Percentiles rank a stretch among this genome's conserved stretches.
Conservation (phyloP, 202 grass and related monocot genomes). For the Schoenoplectus triqueter region DNA sequence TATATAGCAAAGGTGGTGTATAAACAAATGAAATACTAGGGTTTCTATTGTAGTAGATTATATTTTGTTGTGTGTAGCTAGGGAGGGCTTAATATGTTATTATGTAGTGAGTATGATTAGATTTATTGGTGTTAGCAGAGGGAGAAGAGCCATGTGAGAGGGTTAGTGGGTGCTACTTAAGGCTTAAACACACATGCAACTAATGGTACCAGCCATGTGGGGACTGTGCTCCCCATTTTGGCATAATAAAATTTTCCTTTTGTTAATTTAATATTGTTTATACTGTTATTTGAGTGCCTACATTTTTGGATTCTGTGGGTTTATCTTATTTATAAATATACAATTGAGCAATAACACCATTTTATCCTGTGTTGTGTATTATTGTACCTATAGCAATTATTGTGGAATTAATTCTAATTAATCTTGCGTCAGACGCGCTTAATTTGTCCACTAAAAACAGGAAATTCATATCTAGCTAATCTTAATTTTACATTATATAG, state of each 20-base stretch:
- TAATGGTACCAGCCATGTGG: slow-evolving; percentile 45
- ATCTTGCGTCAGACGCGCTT: slow-evolving; percentile 21
- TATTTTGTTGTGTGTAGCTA: slow-evolving; percentile 17
- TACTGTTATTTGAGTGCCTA: slow-evolving; percentile 36
- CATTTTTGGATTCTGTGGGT: slow-evolving; percentile 39
- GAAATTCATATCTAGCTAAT: slow-evolving; percentile 15
- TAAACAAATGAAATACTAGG: slow-evolving; percentile 44
- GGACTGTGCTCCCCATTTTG: slow-evolving; percentile 42
- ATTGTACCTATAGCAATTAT: slow-evolving; percentile 41
- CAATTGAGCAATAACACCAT: slow-evolving; percentile 16
- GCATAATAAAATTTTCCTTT: slow-evolving; percentile 30
- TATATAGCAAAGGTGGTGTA: slow-evolving; percentile 44
- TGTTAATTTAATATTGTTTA: slow-evolving; percentile 1
- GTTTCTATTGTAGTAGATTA: slow-evolving; percentile 23
- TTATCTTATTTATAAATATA: background rate
- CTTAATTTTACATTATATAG: slow-evolving; percentile 3
- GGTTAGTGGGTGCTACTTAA: slow-evolving; percentile 64
- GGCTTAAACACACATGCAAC: slow-evolving; percentile 36
- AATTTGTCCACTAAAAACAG: slow-evolving; percentile 25
- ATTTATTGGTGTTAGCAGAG: slow-evolving; percentile 36
- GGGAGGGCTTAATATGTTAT: background rate
- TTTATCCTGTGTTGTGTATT: slow-evolving; percentile 26
- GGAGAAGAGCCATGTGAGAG: slow-evolving; percentile 56
- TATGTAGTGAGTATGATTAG: slow-evolving; percentile 43
- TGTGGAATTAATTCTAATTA: slow-evolving; percentile 35